Evolutionary conservation across 768 basidiomycete species (phyloP).

Genomic region (Serendipita sp.): DNA sequence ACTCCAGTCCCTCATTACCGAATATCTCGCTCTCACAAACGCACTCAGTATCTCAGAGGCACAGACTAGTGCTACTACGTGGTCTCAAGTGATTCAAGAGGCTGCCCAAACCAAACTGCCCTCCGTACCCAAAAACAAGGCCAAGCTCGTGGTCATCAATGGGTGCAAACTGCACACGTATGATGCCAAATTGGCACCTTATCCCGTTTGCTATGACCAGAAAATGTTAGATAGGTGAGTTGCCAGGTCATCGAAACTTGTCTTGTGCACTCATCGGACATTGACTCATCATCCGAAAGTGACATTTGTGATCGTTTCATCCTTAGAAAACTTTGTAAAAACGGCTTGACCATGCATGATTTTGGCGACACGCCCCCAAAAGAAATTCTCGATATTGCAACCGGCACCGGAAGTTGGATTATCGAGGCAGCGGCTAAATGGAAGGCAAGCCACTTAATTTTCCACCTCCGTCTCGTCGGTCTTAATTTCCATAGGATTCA

Average conservation of each 20-base stretch:
- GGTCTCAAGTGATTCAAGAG: neutral
- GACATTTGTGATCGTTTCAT: conserved; percentile 2
- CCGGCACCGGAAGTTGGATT: neutral
- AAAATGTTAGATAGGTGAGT: neutral
- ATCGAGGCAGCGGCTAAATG: neutral
- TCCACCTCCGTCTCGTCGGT: no score
- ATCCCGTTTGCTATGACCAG: neutral
- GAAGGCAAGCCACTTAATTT: neutral
- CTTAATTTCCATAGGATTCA: neutral
- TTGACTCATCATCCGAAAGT: conserved; percentile 1
- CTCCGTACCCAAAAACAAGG: neutral
- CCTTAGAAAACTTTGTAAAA: neutral
- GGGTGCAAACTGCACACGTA: neutral
- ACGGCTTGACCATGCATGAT: neutral
- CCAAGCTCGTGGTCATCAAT: neutral
- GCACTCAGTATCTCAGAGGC: neutral
- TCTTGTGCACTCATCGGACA: neutral
- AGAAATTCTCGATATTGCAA: neutral
- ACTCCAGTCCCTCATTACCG: neutral
- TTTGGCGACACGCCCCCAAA: neutral
- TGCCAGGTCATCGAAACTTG: neutral
- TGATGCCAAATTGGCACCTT: neutral
- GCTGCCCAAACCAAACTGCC: neutral
- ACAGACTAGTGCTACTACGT: neutral
- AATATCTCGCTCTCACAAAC: neutral